Evolutionary conservation across 306 rosid genomes (phyloP).

Genomic region (Phaseolus lunatus): DNA sequence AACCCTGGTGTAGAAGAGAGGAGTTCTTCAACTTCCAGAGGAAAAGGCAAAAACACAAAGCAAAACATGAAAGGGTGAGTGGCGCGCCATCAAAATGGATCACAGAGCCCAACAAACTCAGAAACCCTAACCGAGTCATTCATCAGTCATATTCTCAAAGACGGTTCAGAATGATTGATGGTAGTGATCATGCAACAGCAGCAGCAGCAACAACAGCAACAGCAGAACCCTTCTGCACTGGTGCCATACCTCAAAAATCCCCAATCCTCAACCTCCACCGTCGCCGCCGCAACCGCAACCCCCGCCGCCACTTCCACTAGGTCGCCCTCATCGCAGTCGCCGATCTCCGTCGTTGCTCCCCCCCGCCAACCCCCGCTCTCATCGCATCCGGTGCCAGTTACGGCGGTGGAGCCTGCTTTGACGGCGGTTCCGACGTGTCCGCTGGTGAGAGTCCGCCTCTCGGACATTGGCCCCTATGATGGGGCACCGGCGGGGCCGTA

Average conservation of each 20-base stretch:
- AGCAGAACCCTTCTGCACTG: conserved; percentile 73
- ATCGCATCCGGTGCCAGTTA: conserved; percentile 49
- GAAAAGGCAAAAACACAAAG: not conserved
- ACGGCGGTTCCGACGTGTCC: conserved; percentile 48
- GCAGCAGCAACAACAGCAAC: conserved; percentile 61
- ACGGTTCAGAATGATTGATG: conserved; percentile 83
- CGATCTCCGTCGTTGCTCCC: conserved; percentile 45
- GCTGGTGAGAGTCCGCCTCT: conserved; percentile 74
- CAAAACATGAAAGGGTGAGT: not conserved
- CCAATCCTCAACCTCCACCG: conserved; percentile 50
- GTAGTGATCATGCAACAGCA: conserved; percentile 76
- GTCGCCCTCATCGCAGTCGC: conserved; percentile 45
- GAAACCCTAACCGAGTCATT: conserved; percentile 43
- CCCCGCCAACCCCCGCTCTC: conserved; percentile 57
- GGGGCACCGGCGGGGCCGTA: conserved; percentile 76
- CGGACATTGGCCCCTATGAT: conserved; percentile 77
- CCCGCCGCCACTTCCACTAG: conserved; percentile 37
- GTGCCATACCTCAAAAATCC: conserved; percentile 63
- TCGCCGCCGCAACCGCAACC: conserved; percentile 36
- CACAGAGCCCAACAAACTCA: not conserved
- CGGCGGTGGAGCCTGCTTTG: conserved; percentile 54
- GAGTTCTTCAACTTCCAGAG: not conserved
- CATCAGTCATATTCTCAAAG: not conserved
- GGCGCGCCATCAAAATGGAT: conserved; percentile 5
- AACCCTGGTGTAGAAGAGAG: conserved; percentile 28